Evolutionary conservation across 2,329 filamentous ascomycete species (phyloP), one percentile per base, ranked within the genome.

Genomic region (Calonectria multiphialidica): DNA sequence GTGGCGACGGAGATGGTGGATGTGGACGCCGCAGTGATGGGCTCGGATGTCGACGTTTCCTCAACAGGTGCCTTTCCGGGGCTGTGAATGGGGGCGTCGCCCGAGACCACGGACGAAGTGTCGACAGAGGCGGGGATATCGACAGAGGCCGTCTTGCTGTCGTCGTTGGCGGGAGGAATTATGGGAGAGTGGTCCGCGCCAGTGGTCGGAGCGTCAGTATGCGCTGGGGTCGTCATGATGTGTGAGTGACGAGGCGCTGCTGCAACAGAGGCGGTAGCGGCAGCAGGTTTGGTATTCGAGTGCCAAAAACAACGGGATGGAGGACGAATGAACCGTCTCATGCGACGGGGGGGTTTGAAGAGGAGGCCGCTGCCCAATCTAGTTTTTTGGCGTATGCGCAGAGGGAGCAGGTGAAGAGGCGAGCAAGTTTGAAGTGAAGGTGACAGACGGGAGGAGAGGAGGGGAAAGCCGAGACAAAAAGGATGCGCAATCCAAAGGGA

Each of bases 291-390:
- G 44, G 44, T 64, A 23, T 70, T 59, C 62, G 61, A 57, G 57
- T 72, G 67, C 76, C 70, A 75, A 40, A 79, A 63, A 72, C 68
- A 75, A 75, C 66, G 71, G 66, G 75, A 72, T 50, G 71, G 64
- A 47, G 68, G 70, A 63, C 68, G 75, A 59, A 71, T 61, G 35
- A 75, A 71, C 66, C 76, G 78, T 73, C 76, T 74, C 79, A 81
- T 81, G 66, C 72, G 71, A 67, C 55, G 50, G 16, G 57, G 40
- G 33, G 47, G 35, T 33, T 33, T 15, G 30, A 37, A n/a, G 16
- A 10, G 37, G 42, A 68, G 57, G 61, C 15, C 15, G 53, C 37
- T 25, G 33, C 23, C 15, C 53, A 4, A 13, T 37, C 23, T 37
- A 21, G 2, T 25, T 15, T 15, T 23, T 37, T 33, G 37, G 21